phyloP scores from a whole-genome alignment of 441 rosid species.

The Populus trichocarpa region DNA sequence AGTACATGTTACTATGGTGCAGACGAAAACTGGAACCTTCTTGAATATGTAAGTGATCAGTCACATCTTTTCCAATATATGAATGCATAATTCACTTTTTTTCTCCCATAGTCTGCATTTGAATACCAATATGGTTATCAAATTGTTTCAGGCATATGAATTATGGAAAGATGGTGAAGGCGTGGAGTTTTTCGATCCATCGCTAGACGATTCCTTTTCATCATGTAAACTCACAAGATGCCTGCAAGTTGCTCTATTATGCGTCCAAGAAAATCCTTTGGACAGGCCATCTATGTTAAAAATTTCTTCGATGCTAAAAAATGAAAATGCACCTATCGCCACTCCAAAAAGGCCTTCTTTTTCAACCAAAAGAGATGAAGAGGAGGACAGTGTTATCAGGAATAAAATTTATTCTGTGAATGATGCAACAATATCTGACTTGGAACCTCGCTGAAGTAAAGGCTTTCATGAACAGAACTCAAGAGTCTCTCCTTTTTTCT shows the following conservation, averaged over 20 bases:
- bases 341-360: conserved; percentile 27
- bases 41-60: conserved; percentile 17
- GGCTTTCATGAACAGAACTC: no score
- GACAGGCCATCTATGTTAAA: conserved; percentile 29
- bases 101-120: no score
- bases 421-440: conserved; percentile 17
- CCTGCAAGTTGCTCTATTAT: conserved; percentile 16
- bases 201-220: not conserved
- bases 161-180: not conserved
- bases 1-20: conserved; percentile 13
- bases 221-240: conserved; percentile 15
- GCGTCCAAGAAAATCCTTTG: conserved; percentile 19
- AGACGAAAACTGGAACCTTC: conserved; percentile 8
- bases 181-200: not conserved
- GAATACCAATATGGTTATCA: no score
- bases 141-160: not conserved
- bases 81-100: no score
- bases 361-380: conserved; percentile 7
- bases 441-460: conserved; percentile 17
- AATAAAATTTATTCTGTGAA: conserved; percentile 11
- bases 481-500: no score
- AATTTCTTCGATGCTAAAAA: conserved; percentile 22
- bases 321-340: conserved; percentile 3
- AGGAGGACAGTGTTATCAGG: not conserved
- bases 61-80: no score